Evolutionary conservation across 2,329 filamentous ascomycete species (phyloP).

Genomic region (Ophiostoma sp.): DNA sequence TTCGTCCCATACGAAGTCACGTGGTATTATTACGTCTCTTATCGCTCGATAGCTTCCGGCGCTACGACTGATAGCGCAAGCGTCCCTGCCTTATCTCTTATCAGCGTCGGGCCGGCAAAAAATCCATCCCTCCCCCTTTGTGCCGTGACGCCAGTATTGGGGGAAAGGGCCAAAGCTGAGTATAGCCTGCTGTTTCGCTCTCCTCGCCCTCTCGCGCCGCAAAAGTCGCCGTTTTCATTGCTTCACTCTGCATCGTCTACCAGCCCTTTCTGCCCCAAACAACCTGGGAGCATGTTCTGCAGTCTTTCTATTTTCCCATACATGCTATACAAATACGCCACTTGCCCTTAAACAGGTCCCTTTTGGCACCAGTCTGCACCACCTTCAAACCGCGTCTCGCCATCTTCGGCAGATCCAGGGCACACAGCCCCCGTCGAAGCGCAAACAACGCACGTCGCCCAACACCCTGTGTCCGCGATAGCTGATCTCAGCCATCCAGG

Average conservation of each 20-base stretch:
- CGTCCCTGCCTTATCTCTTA: conserved; percentile 26
- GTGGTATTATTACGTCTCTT: neutral
- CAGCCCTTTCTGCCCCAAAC: neutral
- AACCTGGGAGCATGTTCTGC: neutral
- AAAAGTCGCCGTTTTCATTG: conserved; percentile 23
- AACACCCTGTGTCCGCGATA: neutral
- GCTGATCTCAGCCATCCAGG: neutral
- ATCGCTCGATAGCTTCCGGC: conserved; percentile 10
- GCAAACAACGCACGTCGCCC: neutral
- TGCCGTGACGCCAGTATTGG: conserved; percentile 26
- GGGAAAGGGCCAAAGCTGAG: conserved; percentile 18
- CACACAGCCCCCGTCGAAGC: neutral
- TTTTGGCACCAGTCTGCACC: neutral
- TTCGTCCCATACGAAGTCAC: neutral
- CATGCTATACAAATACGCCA: neutral
- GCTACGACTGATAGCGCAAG: conserved; percentile 6
- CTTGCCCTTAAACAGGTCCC: neutral
- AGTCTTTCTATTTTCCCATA: neutral
- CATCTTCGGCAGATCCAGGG: conserved; percentile 10
- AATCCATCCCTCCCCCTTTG: conserved; percentile 29
- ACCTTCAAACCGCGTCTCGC: neutral
- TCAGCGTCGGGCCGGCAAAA: conserved; percentile 28
- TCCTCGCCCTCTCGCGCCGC: conserved; percentile 23
- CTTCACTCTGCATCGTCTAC: conserved; percentile 7
- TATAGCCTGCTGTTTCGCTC: conserved; percentile 12